Evolutionary conservation across 768 basidiomycete species (phyloP).

Genomic region (Mycena amicta): DNA sequence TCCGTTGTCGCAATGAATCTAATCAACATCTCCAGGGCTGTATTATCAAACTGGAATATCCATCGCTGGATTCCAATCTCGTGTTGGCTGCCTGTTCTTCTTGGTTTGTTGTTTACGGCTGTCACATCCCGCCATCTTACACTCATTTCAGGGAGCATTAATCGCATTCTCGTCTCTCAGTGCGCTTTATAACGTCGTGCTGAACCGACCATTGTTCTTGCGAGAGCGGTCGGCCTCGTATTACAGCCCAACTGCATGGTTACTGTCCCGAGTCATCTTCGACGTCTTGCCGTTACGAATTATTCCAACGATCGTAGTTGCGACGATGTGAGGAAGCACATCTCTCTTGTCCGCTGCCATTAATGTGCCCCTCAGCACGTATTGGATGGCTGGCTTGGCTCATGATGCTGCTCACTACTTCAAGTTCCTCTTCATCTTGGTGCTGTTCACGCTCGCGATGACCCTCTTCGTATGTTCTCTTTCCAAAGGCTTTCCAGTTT

Average conservation of each 20-base stretch:
- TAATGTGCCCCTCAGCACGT: constrained; percentile 51
- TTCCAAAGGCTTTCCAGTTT: not conserved
- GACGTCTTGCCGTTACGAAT: constrained; percentile 89
- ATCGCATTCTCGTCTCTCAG: constrained; percentile 91
- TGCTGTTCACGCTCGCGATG: constrained; percentile 82
- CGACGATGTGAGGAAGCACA: constrained; percentile 66
- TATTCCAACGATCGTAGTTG: constrained; percentile 85
- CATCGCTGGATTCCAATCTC: constrained; percentile 92
- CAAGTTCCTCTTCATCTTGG: constrained; percentile 91
- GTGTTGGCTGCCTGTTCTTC: constrained; percentile 96
- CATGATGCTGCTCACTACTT: constrained; percentile 82
- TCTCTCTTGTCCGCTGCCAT: constrained; percentile 7
- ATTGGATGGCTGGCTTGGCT: constrained; percentile 94
- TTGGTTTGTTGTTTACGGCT: constrained; percentile 47
- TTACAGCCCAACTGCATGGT: constrained; percentile 91
- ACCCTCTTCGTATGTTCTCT: constrained; percentile 72
- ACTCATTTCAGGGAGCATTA: constrained; percentile 67
- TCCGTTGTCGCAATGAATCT: not conserved
- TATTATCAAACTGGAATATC: constrained; percentile 80
- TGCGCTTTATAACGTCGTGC: constrained; percentile 86
- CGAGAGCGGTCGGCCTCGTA: constrained; percentile 85
- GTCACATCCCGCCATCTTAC: not conserved
- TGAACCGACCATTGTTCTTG: constrained; percentile 83
- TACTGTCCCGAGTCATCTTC: constrained; percentile 84
- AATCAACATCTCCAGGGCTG: constrained; percentile 61